Evolutionary conservation across 352 stramenopile species (phyloP), one percentile per base, ranked within the genome.

Genomic region (Paralagenidium karlingii): DNA sequence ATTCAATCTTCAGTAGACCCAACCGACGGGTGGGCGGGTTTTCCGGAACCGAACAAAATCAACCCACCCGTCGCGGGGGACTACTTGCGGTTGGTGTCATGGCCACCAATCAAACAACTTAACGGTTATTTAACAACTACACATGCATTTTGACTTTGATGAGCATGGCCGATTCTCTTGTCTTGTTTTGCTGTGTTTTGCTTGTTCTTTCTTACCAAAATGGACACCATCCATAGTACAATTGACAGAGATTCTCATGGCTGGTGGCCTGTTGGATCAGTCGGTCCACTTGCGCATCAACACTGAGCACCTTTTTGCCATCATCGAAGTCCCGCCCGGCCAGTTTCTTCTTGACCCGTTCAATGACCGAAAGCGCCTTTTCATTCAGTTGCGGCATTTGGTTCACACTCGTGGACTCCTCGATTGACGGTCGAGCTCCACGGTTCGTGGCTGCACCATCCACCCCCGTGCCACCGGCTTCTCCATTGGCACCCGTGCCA

Each of bases 341-440:
- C 21, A 99, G 71, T 55, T 99, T 99, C 58, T 99, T 96, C 61
- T 99, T 96, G n/a, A 99, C 94, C 24, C 97, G 84, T 26, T 92
- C 71, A 38, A 99, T 94, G 36, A 99, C 95, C 43, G 92, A 95
- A 26, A 98, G 57, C 13, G 94, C 94, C 53, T 90, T 89, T 29
- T 86, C 79, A 44, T 89, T 92, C 47, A 92, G 55, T 50, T 92
- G 76, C 40, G 76, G 75, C 33, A 83, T 53, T 45, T 67, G 51
- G 6, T 60, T 61, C 31, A 73, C 68, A 38, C 55, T 64, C 34
- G 64, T 73, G 34, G 57, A 69, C 46, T 73, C 63, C 41, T 63
- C 58, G 43, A 36, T 36, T n/a, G n/a, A n/a, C n/a, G n/a, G n/a
- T n/a, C n/a, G n/a, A n/a, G n/a, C n/a, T n/a, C n/a, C n/a, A n/a